Evolutionary conservation across 2,329 filamentous ascomycete genomes (phyloP).

Genomic region (Fusarium musae): DNA sequence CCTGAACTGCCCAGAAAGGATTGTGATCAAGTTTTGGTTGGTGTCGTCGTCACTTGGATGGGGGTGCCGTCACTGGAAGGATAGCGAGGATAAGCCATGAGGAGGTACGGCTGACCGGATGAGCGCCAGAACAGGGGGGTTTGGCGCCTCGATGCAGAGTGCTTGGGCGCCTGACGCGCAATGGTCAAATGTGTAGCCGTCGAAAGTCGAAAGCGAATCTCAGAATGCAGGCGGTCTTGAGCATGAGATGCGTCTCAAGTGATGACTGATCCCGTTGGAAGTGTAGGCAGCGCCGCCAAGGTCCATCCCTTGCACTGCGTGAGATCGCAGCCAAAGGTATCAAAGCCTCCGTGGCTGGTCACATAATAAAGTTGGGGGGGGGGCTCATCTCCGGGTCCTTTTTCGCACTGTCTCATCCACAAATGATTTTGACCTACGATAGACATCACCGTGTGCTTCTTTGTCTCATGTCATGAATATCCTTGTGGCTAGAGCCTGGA

Average conservation of each 20-base stretch:
- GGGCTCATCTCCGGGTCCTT: not conserved
- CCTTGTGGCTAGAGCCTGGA: not conserved
- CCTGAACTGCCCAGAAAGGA: no score
- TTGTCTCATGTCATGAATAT: not conserved
- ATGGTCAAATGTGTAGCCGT: no score
- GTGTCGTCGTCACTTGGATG: not conserved
- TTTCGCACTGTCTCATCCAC: rapidly evolving
- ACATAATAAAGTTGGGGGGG: not conserved
- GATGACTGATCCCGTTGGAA: rapidly evolving
- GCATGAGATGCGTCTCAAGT: not conserved
- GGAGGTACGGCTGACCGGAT: no score
- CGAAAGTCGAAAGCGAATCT: no score
- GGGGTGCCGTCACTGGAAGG: no score
- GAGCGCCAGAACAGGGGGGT: no score
- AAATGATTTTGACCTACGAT: not conserved
- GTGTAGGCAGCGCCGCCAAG: not conserved
- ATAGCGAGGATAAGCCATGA: not conserved
- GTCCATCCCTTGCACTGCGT: not conserved
- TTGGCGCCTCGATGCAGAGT: not conserved
- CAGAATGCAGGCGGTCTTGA: not conserved
- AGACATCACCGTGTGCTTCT: rapidly evolving
- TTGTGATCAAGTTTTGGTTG: not conserved
- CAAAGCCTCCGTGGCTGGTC: not conserved
- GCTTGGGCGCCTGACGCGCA: no score
- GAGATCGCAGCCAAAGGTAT: not conserved